These are phyloP conservation scores for Penicillium coprophilum DNA, from an alignment of 495 filamentous ascomycete species.

Conservation along the genomic window DNA sequence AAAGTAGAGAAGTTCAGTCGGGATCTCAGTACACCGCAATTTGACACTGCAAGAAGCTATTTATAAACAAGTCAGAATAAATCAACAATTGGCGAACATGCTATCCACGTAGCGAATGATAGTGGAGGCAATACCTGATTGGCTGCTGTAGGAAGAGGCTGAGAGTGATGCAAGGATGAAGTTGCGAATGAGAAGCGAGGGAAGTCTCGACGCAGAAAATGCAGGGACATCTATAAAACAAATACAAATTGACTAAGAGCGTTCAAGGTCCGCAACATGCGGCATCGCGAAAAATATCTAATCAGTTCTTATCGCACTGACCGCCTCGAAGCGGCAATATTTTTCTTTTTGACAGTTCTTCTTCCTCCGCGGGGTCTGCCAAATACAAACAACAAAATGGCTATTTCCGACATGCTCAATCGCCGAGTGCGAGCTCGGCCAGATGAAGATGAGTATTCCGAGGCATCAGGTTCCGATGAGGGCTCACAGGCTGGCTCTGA, in stretches of 20 bases:
- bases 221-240: slow-evolving; percentile 2
- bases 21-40: not conserved
- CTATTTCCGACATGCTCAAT: slow-evolving; percentile 52
- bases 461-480: slow-evolving; percentile 28
- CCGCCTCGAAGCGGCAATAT: slow-evolving; percentile 28
- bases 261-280: slow-evolving; percentile 6
- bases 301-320: slow-evolving; percentile 29
- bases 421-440: slow-evolving; percentile 58
- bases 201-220: slow-evolving; percentile 1
- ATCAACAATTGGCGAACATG: not conserved
- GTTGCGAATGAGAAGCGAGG: not conserved
- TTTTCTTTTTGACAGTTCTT: slow-evolving; percentile 22
- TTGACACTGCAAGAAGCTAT: not conserved
- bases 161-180: not conserved
- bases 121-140: slow-evolving; percentile 5
- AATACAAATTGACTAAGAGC: not conserved
- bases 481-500: slow-evolving; percentile 28
- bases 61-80: slow-evolving; percentile 2
- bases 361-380: slow-evolving; percentile 1
- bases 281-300: slow-evolving; percentile 23
- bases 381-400: slow-evolving; percentile 32
- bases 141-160: not conserved
- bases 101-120: not conserved
- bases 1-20: not conserved
- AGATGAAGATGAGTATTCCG: slow-evolving; percentile 53